phyloP scores from a whole-genome alignment of 164 flowering plant genomes.

The Vitis amurensis region DNA sequence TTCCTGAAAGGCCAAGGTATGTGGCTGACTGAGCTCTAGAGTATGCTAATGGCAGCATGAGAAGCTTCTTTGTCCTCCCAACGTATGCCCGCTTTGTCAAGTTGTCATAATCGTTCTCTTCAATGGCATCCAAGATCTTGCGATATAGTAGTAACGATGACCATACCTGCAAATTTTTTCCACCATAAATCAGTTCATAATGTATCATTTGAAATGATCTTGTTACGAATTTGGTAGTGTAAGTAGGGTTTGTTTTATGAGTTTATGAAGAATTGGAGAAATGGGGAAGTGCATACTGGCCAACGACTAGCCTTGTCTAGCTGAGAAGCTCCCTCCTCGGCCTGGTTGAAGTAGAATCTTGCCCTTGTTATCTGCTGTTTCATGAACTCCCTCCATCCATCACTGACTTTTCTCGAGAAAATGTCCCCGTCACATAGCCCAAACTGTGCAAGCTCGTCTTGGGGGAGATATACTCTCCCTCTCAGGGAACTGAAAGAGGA shows the following conservation, averaged over 20 bases:
- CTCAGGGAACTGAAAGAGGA: constrained; percentile 50
- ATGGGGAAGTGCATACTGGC: constrained; percentile 44
- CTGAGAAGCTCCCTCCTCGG: constrained; percentile 71
- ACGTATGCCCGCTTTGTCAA: constrained; percentile 75
- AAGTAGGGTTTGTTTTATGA: background rate
- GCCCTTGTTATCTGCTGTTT: constrained; percentile 74
- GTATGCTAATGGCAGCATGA: constrained; percentile 63
- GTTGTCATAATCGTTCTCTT: constrained; percentile 69
- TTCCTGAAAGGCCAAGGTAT: constrained; percentile 9
- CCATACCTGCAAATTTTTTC: constrained; percentile 57
- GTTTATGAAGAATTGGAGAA: too few relatives aligned
- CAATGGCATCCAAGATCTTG: constrained; percentile 72
- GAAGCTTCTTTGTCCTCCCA: constrained; percentile 58
- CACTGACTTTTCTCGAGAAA: constrained; percentile 49
- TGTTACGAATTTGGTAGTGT: background rate
- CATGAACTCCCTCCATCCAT: constrained; percentile 74
- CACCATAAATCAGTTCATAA: background rate
- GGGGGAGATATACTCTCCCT: constrained; percentile 86
- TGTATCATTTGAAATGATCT: background rate
- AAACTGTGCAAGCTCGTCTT: constrained; percentile 71
- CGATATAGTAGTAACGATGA: constrained; percentile 60
- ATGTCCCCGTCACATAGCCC: constrained; percentile 69
- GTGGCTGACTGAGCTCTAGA: constrained; percentile 32
- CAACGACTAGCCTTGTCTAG: constrained; percentile 71
- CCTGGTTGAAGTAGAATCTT: constrained; percentile 55